Conservation (phyloP, 176 grass and related monocot species). For the Calamus simplicifolius region DNA sequence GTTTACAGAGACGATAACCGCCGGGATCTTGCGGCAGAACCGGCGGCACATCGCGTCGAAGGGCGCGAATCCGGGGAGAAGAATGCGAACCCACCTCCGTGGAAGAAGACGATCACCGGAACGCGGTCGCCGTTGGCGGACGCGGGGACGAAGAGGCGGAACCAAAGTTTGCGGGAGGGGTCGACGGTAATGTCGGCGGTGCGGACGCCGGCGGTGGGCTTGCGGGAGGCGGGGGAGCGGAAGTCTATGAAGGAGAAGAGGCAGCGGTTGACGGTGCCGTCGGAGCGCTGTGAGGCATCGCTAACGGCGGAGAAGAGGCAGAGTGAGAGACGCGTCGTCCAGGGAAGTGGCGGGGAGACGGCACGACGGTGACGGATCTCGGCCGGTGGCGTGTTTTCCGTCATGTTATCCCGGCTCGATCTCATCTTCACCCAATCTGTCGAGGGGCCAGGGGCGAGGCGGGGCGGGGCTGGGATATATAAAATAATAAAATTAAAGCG, state of each 20-base stretch:
- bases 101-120: constrained; percentile 69
- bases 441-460: too few species aligned
- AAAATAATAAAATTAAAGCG: too few species aligned
- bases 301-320: constrained; percentile 22
- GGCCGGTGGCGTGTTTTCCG: not conserved
- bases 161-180: constrained; percentile 18
- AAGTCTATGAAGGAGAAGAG: constrained; percentile 35
- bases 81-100: constrained; percentile 77
- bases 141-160: constrained; percentile 45
- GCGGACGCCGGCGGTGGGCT: not conserved
- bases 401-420: constrained; percentile 1
- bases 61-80: constrained; percentile 33
- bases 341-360: constrained; percentile 48
- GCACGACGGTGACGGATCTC: not conserved
- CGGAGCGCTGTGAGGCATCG: constrained; percentile 37
- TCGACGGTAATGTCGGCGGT: constrained; percentile 23
- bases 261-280: constrained; percentile 64
- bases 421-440: too few species aligned
- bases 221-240: constrained; percentile 2
- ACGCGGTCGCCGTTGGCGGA: not conserved
- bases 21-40: constrained; percentile 32
- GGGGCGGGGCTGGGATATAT: too few species aligned
- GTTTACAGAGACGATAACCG: constrained; percentile 60
- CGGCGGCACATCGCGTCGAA: constrained; percentile 69
- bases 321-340: constrained; percentile 33